Base-by-base conservation (phyloP, 345 rosid species). In the Populus pruinosa region DNA sequence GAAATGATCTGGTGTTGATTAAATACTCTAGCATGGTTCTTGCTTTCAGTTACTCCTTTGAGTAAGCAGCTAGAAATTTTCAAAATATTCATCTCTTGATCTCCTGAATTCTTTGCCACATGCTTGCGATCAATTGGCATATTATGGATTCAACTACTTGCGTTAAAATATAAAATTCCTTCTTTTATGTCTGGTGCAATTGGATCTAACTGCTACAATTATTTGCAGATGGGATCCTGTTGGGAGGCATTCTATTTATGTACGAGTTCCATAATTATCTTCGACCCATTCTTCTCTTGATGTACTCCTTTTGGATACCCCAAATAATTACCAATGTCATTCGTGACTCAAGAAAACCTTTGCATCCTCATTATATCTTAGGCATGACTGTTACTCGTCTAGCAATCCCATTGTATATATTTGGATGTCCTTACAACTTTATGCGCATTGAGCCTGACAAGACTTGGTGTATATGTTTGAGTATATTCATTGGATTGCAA, bases 261-360 rank as follows among this genome's bases (percentile, higher is more conserved):
- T 96, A 93, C 1, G 94, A 93, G 89, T 91, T 93, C 86, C 99
- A 91, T 77, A 87, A 89, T 75, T 91, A 85, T 84, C 85, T 96
- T 80, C 89, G 88, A 55, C 92, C 87, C 39, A 84, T 96, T 74
- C 98, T 93, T 69, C 90, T 96, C 65, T 86, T 96, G 29, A 82
- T 92, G 85, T 92, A 96, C 84, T 92, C 97, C 71, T 96, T 93
- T 78, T 96, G 99, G 99, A 86, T 93, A 83, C 99, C 98, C 49
- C 98, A 93, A 79, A 92, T 93, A 77, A 77, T 93, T 74, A 92
- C 91, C 74, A 96, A 93, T 75, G 88, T 92, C 39, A 81, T 90
- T 78, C 93, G 98, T 65, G 98, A 96, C 86, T 91, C 96, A 43
- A 90, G 99, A 88, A 96, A 93, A 84, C 92, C 98, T 78, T 81